Percentiles rank a stretch among this genome's conserved stretches.
Evolutionary conservation across 1,284 basidiomycete species (phyloP).

Genomic region (Sphagnurus paluster): DNA sequence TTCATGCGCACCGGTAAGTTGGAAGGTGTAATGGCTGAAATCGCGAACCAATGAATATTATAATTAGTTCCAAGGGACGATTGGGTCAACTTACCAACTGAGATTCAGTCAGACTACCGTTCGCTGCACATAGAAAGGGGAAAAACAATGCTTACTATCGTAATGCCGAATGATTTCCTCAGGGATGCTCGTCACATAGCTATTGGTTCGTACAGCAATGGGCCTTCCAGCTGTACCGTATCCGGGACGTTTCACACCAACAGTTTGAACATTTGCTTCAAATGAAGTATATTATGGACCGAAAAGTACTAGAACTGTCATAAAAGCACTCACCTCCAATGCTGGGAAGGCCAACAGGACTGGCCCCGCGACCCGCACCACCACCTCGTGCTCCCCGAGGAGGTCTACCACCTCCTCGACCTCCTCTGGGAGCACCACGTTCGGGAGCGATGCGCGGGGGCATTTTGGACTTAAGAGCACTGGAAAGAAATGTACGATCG

Average conservation of each 20-base stretch:
- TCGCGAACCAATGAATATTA: no score
- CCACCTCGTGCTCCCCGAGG: conserved; percentile 25
- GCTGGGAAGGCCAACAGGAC: conserved; percentile 23
- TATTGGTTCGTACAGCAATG: conserved; percentile 59
- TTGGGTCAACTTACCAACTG: conserved; percentile 63
- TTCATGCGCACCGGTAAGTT: conserved; percentile 59
- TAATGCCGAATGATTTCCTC: conserved; percentile 66
- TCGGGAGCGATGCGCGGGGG: conserved; percentile 27
- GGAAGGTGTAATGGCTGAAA: conserved; percentile 53
- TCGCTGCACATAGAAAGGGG: conserved; percentile 4
- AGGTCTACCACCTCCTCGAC: conserved; percentile 6
- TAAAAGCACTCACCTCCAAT: conserved; percentile 27
- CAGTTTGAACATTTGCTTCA: conserved; percentile 45
- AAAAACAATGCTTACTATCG: conserved; percentile 53
- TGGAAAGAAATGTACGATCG: not conserved
- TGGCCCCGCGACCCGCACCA: conserved; percentile 30
- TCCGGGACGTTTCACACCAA: conserved; percentile 65
- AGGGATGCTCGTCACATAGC: conserved; percentile 55
- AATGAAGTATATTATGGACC: conserved; percentile 14
- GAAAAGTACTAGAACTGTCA: conserved; percentile 3
- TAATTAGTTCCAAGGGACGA: no score
- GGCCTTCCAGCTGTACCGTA: conserved; percentile 56
- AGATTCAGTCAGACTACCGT: not conserved
- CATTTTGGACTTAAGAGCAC: conserved; percentile 24
- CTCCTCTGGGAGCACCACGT: conserved; percentile 13